Conservation (phyloP, 768 basidiomycete genomes). For the Cantharellus anzutake region DNA sequence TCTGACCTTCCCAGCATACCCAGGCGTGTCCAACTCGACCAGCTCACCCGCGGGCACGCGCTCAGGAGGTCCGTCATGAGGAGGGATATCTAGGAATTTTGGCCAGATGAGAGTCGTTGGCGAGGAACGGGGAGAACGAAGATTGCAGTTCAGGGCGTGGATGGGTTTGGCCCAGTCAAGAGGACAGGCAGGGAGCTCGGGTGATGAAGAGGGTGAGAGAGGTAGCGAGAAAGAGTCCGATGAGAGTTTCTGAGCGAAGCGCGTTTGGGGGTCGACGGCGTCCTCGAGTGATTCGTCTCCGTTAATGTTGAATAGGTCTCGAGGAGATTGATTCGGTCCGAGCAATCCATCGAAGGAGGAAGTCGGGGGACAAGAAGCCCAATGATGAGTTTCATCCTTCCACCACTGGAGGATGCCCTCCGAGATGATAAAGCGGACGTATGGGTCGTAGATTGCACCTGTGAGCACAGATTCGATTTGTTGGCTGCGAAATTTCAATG, state of each 20-base stretch:
- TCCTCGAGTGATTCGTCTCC: conserved; percentile 26
- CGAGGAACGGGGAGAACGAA: too few species aligned
- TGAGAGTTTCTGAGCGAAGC: neutral
- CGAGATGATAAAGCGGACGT: conserved; percentile 69
- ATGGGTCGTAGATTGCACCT: conserved; percentile 72
- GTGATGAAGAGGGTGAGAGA: neutral
- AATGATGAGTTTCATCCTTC: conserved; percentile 34
- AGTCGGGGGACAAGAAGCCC: conserved; percentile 45
- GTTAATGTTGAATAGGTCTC: too few species aligned
- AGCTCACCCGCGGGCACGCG: conserved; percentile 18
- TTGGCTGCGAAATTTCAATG: conserved; percentile 12
- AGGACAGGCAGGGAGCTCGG: conserved; percentile 36
- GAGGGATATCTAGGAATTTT: conserved; percentile 23
- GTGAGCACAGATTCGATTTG: conserved; percentile 48
- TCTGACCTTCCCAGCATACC: conserved; percentile 54
- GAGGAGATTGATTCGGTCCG: conserved; percentile 5
- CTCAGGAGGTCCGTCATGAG: conserved; percentile 9
- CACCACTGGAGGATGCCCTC: conserved; percentile 64
- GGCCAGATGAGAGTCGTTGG: conserved; percentile 44
- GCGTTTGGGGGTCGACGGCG: conserved; percentile 6
- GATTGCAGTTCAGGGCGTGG: conserved; percentile 53
- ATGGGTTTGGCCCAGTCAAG: conserved; percentile 58
- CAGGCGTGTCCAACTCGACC: conserved; percentile 63
- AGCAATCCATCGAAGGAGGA: conserved; percentile 9
- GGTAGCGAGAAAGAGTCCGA: neutral